Conservation (phyloP, 2,329 filamentous ascomycete genomes). For the Clonostachys byssicola region DNA sequence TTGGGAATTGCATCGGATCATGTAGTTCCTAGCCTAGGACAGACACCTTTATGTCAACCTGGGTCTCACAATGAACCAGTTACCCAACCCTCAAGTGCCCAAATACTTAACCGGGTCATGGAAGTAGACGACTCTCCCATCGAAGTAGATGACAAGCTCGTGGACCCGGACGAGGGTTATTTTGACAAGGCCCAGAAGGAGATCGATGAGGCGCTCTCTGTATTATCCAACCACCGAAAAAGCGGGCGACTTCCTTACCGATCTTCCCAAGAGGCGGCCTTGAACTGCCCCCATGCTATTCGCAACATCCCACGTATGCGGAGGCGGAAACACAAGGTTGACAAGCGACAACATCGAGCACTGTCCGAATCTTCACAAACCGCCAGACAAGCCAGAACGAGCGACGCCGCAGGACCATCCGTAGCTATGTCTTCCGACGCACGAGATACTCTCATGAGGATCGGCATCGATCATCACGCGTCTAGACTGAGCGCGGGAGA, state of each 20-base stretch:
- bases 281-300: constrained; percentile 9
- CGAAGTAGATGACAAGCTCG: background rate
- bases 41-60: no score
- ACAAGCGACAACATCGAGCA: background rate
- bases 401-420: no score
- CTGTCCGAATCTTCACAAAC: background rate
- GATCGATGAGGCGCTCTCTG: background rate
- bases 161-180: background rate
- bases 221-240: background rate
- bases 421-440: no score
- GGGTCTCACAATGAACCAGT: no score
- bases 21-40: no score
- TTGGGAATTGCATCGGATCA: no score
- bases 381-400: no score
- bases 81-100: no score
- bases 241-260: background rate
- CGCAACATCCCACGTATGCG: constrained; percentile 13
- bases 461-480: no score
- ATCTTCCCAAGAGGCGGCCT: constrained; percentile 9
- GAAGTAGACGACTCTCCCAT: background rate
- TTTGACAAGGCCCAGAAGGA: background rate
- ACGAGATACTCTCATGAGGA: no score
- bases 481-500: no score
- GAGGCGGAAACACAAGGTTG: constrained; percentile 5
- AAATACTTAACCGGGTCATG: no score